phyloP scores from a whole-genome alignment of 805 yeast genomes.

The Cyberlindnera subsufficiens region DNA sequence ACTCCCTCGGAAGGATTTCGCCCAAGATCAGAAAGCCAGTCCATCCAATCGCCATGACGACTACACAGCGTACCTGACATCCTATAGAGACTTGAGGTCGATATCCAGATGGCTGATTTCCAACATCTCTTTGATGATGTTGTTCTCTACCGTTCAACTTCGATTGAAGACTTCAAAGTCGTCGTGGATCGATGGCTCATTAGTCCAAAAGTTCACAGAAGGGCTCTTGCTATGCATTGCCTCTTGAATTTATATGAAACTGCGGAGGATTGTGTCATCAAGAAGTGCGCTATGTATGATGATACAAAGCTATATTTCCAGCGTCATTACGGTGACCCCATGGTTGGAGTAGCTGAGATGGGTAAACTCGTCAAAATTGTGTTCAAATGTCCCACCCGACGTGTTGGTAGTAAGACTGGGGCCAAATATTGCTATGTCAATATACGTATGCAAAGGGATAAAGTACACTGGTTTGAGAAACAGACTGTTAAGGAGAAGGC shows the following conservation, averaged over 20 bases:
- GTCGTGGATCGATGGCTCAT: neutral
- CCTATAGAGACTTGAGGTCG: neutral
- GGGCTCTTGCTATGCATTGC: slow-evolving; percentile 9
- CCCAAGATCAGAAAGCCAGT: too few relatives aligned
- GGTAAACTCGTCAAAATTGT: slow-evolving; percentile 11
- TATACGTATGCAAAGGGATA: slow-evolving; percentile 1
- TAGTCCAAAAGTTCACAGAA: neutral
- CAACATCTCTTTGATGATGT: neutral
- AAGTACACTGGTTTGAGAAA: slow-evolving; percentile 1
- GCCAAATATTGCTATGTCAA: slow-evolving; percentile 68
- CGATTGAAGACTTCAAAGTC: neutral
- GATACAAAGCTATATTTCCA: slow-evolving; percentile 9
- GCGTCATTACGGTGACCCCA: neutral
- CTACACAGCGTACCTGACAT: neutral
- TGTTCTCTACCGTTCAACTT: neutral
- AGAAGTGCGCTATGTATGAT: slow-evolving; percentile 10
- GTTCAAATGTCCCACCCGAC: slow-evolving; percentile 12
- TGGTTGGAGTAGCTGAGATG: slow-evolving; percentile 8
- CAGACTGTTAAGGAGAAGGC: slow-evolving; percentile 1
- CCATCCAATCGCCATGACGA: too few relatives aligned
- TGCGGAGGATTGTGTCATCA: neutral
- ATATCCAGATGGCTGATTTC: neutral
- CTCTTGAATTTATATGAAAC: slow-evolving; percentile 3
- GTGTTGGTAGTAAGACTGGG: slow-evolving; percentile 78
- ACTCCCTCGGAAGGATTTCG: neutral